Evolutionary conservation across 257 asterid genomes (phyloP), one percentile per base, ranked within the genome.

Genomic region (Capsicum chinense): DNA sequence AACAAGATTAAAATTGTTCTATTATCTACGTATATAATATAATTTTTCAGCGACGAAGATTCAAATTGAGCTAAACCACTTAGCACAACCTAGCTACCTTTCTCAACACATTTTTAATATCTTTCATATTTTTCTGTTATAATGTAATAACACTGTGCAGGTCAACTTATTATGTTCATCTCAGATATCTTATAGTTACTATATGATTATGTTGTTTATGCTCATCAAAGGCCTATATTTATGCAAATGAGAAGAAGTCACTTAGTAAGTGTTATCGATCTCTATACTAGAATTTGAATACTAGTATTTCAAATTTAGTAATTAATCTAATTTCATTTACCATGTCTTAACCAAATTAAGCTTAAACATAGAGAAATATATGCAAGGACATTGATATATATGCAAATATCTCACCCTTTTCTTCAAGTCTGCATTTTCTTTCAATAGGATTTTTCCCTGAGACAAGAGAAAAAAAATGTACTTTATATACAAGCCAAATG

Each of bases 391-490:
- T 68, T 68, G 59, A 73, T 12, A 48, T 48, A 19, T 26, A 48
- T 2, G 80, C 60, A 48, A 73, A 48, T 39, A 52, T 13, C 88
- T 21, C 73, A 92, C 94, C 97, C 74, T 87, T 73, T 85, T 82
- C 81, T 62, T 88, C 85, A 92, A 86, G 69, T 88, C 90, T 48
- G 85, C 83, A 85, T 92, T 91, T 87, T 83, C 88, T 81, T 64
- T 85, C 76, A 6, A 67, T 54, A 91, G 86, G 9, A 39, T 68
- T 88, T 83, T 90, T 85, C 87, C 92, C 97, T 91, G 87, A 83
- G 48, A 26, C 44, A 21, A 58, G 5, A 5, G 52, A 9, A 39
- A 7, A 66, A 66, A 7, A 26, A 7, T 3, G 16, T 10, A 26
- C 33, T 48, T 50, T 76, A 76, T 76, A 54, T 76, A 76, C 50